phyloP scores from a whole-genome alignment of 2,329 filamentous ascomycete species.

The Xylariomycetidae sp. region DNA sequence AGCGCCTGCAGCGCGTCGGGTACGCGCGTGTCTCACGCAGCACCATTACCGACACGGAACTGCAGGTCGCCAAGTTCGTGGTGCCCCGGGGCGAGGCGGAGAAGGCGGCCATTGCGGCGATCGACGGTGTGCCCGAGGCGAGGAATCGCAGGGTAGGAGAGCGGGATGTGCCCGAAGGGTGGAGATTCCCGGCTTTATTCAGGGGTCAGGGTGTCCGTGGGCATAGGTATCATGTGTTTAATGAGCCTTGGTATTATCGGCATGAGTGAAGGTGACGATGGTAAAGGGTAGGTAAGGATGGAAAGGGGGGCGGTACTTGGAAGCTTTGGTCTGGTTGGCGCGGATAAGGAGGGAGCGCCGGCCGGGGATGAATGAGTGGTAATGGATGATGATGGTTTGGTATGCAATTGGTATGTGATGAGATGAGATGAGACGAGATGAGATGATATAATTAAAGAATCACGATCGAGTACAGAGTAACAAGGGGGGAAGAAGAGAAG shows the following conservation, averaged over 20 bases:
- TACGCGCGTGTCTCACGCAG: slow-evolving; percentile 86
- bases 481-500: no score
- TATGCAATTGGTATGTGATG: no score
- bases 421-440: no score
- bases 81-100: slow-evolving; percentile 67
- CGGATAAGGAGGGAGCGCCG: no score
- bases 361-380: no score
- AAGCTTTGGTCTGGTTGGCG: no score
- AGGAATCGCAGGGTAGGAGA: slow-evolving; percentile 61
- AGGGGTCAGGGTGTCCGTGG: slow-evolving; percentile 80
- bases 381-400: no score
- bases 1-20: slow-evolving; percentile 76
- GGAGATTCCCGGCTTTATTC: slow-evolving; percentile 82
- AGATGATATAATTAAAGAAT: no score
- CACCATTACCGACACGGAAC: slow-evolving; percentile 94
- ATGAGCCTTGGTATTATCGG: slow-evolving; percentile 74
- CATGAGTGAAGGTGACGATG: no score
- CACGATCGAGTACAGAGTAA: no score
- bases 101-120: slow-evolving; percentile 35
- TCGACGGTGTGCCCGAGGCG: slow-evolving; percentile 41
- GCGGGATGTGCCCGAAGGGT: slow-evolving; percentile 67
- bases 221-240: slow-evolving; percentile 91
- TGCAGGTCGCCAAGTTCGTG: slow-evolving; percentile 94
- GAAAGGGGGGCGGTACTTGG: no score
- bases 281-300: no score